These are phyloP conservation scores for Trichophyton equinum DNA, from an alignment of 2,329 filamentous ascomycete species.

Conservation along the genomic window DNA sequence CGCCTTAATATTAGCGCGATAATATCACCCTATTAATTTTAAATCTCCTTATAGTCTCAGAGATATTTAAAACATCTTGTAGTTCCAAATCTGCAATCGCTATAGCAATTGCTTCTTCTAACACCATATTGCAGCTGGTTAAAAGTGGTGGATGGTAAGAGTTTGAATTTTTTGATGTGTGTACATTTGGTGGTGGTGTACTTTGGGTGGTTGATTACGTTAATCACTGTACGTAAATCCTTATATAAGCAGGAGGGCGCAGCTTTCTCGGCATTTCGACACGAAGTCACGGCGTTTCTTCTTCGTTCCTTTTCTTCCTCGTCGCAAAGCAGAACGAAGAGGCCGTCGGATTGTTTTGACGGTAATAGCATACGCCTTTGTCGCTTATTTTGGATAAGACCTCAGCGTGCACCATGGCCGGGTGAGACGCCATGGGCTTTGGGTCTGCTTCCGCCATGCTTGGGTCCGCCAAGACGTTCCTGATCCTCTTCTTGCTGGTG, in stretches of 20 bases:
- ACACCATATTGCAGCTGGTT: no score
- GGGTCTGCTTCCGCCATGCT: constrained; percentile 7
- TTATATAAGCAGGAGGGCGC: background rate
- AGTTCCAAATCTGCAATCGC: no score
- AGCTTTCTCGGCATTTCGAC: background rate
- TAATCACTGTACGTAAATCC: background rate
- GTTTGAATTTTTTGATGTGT: no score
- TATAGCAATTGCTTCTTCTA: no score
- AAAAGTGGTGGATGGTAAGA: no score
- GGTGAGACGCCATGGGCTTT: constrained; percentile 7
- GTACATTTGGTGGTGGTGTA: no score
- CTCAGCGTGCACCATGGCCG: constrained; percentile 5
- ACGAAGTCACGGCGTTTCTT: background rate
- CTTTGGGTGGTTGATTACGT: no score
- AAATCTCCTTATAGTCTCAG: no score
- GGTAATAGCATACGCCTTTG: background rate
- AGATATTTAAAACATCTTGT: no score
- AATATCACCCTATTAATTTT: no score
- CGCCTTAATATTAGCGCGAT: no score
- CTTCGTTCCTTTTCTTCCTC: background rate
- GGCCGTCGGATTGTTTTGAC: background rate
- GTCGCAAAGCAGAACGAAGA: background rate
- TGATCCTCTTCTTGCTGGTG: constrained; percentile 4
- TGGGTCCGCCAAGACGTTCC: constrained; percentile 12
- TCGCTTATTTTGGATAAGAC: background rate